Evolutionary conservation across 257 asterid genomes (phyloP).

Genomic region (Solanum rostratum): DNA sequence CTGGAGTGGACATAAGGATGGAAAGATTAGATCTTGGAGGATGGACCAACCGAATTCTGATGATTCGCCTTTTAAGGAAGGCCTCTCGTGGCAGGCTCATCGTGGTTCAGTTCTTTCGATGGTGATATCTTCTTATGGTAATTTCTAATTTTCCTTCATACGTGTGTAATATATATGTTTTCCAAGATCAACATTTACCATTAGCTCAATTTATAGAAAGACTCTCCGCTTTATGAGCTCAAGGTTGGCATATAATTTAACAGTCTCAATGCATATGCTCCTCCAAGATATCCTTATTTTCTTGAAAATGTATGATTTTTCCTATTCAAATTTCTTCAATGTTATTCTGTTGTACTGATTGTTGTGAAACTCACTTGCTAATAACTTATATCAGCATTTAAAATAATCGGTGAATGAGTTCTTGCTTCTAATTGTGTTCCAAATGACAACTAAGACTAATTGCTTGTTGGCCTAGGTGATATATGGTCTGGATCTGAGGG

Average conservation of each 20-base stretch:
- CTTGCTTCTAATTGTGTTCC: background rate
- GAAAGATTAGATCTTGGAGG: conserved; percentile 87
- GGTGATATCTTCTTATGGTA: conserved; percentile 78
- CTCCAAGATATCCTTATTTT: background rate
- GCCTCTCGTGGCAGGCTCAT: conserved; percentile 94
- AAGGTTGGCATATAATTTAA: background rate
- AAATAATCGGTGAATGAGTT: background rate
- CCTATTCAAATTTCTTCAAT: background rate
- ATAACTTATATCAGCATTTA: background rate
- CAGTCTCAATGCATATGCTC: background rate
- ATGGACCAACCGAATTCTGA: conserved; percentile 61
- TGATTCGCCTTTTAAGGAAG: conserved; percentile 57
- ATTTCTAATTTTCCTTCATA: background rate
- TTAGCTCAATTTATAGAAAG: background rate
- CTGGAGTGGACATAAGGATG: conserved; percentile 97
- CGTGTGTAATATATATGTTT: background rate
- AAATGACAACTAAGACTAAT: background rate
- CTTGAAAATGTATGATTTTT: background rate
- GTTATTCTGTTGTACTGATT: background rate
- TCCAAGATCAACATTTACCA: background rate
- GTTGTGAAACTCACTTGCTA: background rate
- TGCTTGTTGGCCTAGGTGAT: conserved; percentile 46
- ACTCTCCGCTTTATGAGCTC: background rate
- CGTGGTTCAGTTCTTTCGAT: conserved; percentile 69
- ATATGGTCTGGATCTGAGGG: conserved; percentile 94